phyloP scores from a whole-genome alignment of 768 basidiomycete species.

The Kwoniella sp. region DNA sequence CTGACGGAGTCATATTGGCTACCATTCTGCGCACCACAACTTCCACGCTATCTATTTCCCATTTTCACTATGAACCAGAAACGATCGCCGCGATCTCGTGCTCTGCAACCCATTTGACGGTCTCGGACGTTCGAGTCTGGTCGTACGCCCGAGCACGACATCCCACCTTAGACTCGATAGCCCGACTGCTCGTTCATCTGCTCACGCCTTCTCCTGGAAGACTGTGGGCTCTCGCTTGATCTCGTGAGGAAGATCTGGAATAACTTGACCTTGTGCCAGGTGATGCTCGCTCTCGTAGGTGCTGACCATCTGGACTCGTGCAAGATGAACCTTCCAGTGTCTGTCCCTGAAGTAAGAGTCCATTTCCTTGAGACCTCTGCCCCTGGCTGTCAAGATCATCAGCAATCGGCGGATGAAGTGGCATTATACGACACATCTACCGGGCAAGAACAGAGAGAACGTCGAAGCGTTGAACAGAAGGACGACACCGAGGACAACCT shows the following conservation, averaged over 20 bases:
- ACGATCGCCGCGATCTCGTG: too few species aligned
- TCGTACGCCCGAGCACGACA: too few species aligned
- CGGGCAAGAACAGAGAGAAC: conserved; percentile 46
- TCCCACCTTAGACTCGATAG: too few species aligned
- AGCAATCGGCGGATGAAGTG: background rate
- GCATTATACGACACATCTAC: conserved; percentile 29
- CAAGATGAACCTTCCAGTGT: conserved; percentile 26
- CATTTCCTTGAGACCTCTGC: conserved; percentile 41
- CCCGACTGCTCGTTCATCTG: background rate
- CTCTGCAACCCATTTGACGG: too few species aligned
- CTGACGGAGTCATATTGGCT: too few species aligned
- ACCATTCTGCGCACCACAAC: too few species aligned
- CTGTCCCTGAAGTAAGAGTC: conserved; percentile 30
- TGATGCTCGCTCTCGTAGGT: background rate
- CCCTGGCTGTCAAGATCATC: background rate
- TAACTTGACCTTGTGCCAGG: background rate
- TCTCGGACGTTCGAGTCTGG: too few species aligned
- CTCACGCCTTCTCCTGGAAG: background rate
- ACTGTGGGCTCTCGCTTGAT: background rate
- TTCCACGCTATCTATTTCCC: too few species aligned
- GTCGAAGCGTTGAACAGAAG: conserved; percentile 37
- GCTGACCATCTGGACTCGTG: background rate
- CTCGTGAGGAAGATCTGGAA: background rate
- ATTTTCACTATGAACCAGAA: too few species aligned
- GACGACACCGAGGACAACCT: background rate